Conservation (phyloP, 768 basidiomycete genomes). For the Suillus plorans region DNA sequence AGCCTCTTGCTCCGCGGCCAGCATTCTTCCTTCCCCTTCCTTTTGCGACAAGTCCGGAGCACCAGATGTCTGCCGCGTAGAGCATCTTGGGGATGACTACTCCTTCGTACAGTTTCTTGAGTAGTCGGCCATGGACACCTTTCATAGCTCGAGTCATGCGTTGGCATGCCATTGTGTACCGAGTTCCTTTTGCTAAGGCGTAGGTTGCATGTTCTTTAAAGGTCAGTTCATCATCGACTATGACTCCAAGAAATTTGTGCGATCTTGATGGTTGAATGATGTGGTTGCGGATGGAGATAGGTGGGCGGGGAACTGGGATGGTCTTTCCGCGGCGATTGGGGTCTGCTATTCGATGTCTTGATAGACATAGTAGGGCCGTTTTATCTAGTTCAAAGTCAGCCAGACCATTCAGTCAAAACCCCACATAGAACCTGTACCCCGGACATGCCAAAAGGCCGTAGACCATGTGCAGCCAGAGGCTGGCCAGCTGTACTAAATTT, state of each 20-base stretch:
- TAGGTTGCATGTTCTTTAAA: neutral
- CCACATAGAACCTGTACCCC: too few relatives aligned
- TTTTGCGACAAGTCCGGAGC: neutral
- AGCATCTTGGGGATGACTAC: slow-evolving; percentile 13
- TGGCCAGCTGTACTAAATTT: too few relatives aligned
- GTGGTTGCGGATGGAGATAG: neutral
- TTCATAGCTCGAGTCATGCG: neutral
- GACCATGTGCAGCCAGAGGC: too few relatives aligned
- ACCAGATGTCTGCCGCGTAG: slow-evolving; percentile 13
- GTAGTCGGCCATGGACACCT: neutral
- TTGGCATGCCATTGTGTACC: slow-evolving; percentile 3
- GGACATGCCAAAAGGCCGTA: too few relatives aligned
- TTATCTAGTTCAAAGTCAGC: too few relatives aligned
- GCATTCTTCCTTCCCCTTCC: neutral
- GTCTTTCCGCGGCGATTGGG: neutral
- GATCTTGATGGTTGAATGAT: neutral
- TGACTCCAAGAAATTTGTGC: slow-evolving; percentile 3
- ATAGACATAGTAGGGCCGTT: too few relatives aligned
- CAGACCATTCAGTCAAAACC: too few relatives aligned
- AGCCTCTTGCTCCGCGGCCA: neutral
- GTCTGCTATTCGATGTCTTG: too few relatives aligned
- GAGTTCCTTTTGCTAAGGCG: neutral
- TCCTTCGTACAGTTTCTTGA: neutral
- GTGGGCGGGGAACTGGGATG: neutral
- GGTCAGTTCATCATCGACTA: neutral